Base-by-base conservation (phyloP, 768 basidiomycete genomes). In the Exsudoporus frostii region DNA sequence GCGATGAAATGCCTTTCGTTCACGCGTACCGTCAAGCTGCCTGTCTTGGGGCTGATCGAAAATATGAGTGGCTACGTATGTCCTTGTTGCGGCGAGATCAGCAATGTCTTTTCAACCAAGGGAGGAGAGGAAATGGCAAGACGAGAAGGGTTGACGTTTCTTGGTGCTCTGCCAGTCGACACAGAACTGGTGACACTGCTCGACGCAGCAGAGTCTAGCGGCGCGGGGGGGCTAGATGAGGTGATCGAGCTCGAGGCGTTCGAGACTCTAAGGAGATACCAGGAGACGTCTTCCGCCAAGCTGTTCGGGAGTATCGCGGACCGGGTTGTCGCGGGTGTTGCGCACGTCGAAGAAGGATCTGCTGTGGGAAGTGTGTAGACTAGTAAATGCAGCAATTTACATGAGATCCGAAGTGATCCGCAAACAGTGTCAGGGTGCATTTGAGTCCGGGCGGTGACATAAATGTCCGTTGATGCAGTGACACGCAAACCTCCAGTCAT, bases 51-150 rank as follows among this genome's bases (percentile, higher is more conserved):
- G 9, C 70, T 99, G 45, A 85, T 99, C 61, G 97, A 98, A 68
- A 99, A 98, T 73, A 98, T 98, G 97, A 90, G 92, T 58, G 97
- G 97, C 45, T 98, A 97, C 72, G 90, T 88, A 19, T 98, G 96
- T 65, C 97, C 97, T 41, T 97, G 95, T 67, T 98, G 97, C 67
- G 92, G 92, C 15, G 95, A 98, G 70, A 76, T 98, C 60, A 92
- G 86, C 75, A 92, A 96, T 68, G 83, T 97, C 49, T 99, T 98
- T 70, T 97, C 94, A 8, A 88, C 85, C 5, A 93, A 93, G 15
- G 97, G 97, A 2, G 97, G 95, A 2, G 83, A 87, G 71, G 88
- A 86, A 63, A 85, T 94, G 88, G 93, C 91, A 5, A 76, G 77
- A 56, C 79, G 78, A 46, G 90, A 95, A 63, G 79, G 76, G 1